A percentile compares a stretch with the other conserved stretches of the same genome.
These are phyloP conservation scores for Penium margaritaceum DNA, from an alignment of 139 green algal genomes.

Conservation along the genomic window DNA sequence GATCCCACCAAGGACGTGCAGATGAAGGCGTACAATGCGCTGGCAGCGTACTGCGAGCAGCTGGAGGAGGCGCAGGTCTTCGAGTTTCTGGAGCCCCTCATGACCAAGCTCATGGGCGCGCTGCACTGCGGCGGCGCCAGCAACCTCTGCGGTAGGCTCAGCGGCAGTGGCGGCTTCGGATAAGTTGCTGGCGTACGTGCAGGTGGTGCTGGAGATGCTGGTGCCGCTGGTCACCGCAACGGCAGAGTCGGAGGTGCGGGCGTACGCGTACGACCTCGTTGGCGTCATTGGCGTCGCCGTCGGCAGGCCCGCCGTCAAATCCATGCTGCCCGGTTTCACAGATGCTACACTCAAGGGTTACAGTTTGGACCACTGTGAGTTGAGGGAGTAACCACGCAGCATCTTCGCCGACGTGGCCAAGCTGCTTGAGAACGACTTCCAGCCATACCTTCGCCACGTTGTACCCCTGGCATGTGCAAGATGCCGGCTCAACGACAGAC, in stretches of 20 bases:
- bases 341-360: slow-evolving; percentile 51
- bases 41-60: slow-evolving; percentile 66
- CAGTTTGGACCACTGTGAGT: slow-evolving; percentile 50
- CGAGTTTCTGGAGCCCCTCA: slow-evolving; percentile 56
- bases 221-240: slow-evolving; percentile 57
- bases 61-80: slow-evolving; percentile 57
- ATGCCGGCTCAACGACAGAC: slow-evolving; percentile 52
- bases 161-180: slow-evolving; percentile 55
- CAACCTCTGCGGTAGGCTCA: slow-evolving; percentile 57
- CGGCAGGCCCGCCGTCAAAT: slow-evolving; percentile 26
- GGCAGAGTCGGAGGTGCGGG: slow-evolving; percentile 53
- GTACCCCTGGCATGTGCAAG: slow-evolving; percentile 55
- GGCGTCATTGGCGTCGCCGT: slow-evolving; percentile 57
- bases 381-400: slow-evolving; percentile 67
- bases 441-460: slow-evolving; percentile 45
- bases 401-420: slow-evolving; percentile 52
- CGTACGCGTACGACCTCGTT: slow-evolving; percentile 59
- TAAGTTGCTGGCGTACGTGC: slow-evolving; percentile 55
- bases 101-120: slow-evolving; percentile 53
- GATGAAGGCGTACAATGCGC: slow-evolving; percentile 60
- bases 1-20: too few relatives aligned
- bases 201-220: slow-evolving; percentile 48
- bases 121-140: slow-evolving; percentile 36
- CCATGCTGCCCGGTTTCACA: slow-evolving; percentile 43
- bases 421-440: slow-evolving; percentile 51